Base-by-base conservation (phyloP, 2,329 filamentous ascomycete genomes). In the Cytospora schulzeri region DNA sequence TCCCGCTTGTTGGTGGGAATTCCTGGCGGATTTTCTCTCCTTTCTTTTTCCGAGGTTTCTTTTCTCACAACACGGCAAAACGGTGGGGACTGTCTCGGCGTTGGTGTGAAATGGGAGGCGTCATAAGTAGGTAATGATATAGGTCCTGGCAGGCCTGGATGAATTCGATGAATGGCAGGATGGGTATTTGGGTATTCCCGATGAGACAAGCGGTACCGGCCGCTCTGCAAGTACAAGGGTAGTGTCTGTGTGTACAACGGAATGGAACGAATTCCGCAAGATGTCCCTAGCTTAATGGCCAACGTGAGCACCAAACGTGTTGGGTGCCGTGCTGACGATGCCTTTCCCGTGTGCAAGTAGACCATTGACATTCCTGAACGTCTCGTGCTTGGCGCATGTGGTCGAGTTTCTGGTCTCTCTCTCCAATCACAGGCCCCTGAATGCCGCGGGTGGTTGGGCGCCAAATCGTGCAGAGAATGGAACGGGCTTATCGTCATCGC, bases 381-480 rank as follows among this genome's bases (percentile, higher is more conserved):
- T n/a, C n/a, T 48, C 45, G 45, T 24, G 45, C 45, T 48, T 28
- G 24, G 28, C 28, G 12, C n/a, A 2, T 41, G 9, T 22, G 28
- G 17, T 28, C 28, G 31, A 12, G 28, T n/a, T n/a, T n/a, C n/a
- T n/a, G n/a, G n/a, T n/a, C n/a, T n/a, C 9, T 19, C 24, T 41
- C 5, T 28, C n/a, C 15, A 1, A 52, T 63, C 52, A 66, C 24
- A 63, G n/a, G 17, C 56, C 12, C 57, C 62, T 51, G 57, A 69
- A 52, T 59, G 66, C 62, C 56, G 68, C 62, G 57, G 68, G 62
- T 57, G 69, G 53, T 31, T 53, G 70, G 70, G 55, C 67, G 64
- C 58, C 71, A 63, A 64, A 72, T 69, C 50, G 66, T 62, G 57
- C 57, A 1, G 48, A 29, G n/a, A 64, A 61, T 11, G 38, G 35